Conservation (phyloP, 2,329 filamentous ascomycete species). For the Pyrenophora tritici-repentis region DNA sequence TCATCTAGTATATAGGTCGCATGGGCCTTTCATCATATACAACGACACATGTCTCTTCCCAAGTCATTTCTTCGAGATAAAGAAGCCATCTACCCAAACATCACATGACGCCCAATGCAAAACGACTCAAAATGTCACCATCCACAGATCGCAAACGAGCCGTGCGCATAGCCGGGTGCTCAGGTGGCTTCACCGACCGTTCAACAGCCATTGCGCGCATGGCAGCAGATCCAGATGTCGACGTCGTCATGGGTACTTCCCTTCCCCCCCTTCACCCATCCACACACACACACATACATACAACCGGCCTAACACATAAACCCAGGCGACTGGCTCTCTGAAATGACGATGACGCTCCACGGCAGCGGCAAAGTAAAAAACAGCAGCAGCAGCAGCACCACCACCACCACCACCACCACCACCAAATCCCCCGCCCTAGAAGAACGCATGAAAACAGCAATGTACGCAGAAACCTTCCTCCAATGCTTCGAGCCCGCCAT, state of each 20-base stretch:
- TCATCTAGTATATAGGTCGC: conserved; percentile 18
- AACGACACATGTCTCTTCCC: neutral
- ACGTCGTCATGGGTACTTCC: conserved; percentile 31
- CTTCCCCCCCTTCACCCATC: neutral
- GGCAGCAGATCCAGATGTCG: conserved; percentile 35
- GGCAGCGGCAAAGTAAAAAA: conserved; percentile 43
- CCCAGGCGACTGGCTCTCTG: conserved; percentile 34
- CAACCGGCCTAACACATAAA: neutral
- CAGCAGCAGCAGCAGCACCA: conserved; percentile 24
- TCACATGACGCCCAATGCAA: conserved; percentile 6
- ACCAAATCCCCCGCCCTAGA: conserved; percentile 49
- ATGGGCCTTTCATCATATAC: neutral
- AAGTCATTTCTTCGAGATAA: neutral
- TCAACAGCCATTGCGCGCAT: conserved; percentile 43
- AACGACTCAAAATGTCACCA: conserved; percentile 17
- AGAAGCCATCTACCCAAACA: neutral
- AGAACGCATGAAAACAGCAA: conserved; percentile 31
- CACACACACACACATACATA: too few relatives aligned
- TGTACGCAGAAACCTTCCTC: conserved; percentile 52
- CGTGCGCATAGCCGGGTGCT: conserved; percentile 43
- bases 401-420: conserved; percentile 32
- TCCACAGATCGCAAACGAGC: conserved; percentile 28
- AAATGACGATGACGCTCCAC: conserved; percentile 38
- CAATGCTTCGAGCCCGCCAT: conserved; percentile 49
- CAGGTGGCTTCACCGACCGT: conserved; percentile 49